A percentile compares a stretch with the other conserved stretches of the same genome.
Evolutionary conservation across 495 filamentous ascomycete species (phyloP).

Genomic region (Aspergillus sclerotiicarbonarius): DNA sequence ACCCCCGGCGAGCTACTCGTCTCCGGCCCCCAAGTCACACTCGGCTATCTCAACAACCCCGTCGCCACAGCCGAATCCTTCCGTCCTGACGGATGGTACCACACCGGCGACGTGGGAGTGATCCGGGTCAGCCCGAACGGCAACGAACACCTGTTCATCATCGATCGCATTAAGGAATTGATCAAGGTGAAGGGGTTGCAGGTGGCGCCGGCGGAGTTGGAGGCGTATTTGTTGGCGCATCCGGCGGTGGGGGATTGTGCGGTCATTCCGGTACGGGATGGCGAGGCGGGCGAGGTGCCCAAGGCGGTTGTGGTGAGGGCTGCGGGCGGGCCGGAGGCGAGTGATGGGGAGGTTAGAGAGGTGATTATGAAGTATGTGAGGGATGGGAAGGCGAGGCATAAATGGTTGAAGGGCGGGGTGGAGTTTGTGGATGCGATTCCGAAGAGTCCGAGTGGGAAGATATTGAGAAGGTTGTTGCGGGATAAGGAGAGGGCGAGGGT

Average conservation of each 20-base stretch:
- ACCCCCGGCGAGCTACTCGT: conserved; percentile 14
- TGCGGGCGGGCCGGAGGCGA: conserved; percentile 28
- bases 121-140: conserved; percentile 30
- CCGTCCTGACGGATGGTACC: conserved; percentile 42
- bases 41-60: conserved; percentile 13
- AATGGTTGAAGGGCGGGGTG: conserved; percentile 35
- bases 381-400: conserved; percentile 23
- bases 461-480: conserved; percentile 63
- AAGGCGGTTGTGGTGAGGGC: conserved; percentile 70
- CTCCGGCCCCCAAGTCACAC: conserved; percentile 6
- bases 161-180: conserved; percentile 79
- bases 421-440: conserved; percentile 69
- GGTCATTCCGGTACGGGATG: conserved; percentile 68
- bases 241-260: conserved; percentile 68
- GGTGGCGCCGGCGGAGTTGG: conserved; percentile 77
- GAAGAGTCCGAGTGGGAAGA: conserved; percentile 76
- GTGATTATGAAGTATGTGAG: conserved; percentile 40
- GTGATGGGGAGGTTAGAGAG: conserved; percentile 24
- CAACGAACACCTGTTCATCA: conserved; percentile 68
- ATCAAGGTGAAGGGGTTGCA: conserved; percentile 76
- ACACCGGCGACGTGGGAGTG: conserved; percentile 55
- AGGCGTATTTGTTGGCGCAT: conserved; percentile 72
- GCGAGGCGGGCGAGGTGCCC: conserved; percentile 65
- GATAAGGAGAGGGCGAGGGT: not conserved
- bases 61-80: conserved; percentile 10